Evolutionary conservation across 2,329 filamentous ascomycete genomes (phyloP), one percentile per base, ranked within the genome.

Genomic region (Epichloe scottii): DNA sequence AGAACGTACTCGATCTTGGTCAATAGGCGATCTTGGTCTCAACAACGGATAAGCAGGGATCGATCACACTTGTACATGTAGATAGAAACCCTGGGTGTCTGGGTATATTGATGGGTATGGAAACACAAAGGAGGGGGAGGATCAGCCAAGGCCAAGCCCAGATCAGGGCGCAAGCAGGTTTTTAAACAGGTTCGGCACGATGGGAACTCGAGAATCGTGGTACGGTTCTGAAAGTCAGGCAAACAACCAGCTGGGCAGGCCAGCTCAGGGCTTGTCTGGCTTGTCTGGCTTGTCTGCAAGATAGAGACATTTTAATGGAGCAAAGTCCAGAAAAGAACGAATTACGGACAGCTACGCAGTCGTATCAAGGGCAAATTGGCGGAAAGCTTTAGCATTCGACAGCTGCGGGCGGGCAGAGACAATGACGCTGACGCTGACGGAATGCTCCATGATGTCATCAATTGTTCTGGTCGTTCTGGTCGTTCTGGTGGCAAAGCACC

Each of bases 361-460:
- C 17, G 14, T n/a, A 15, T 15, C 6, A 30, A 7, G 26, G 10
- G 21, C 41, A 7, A n/a, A 15, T 21, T 35, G 45, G 15, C 33
- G 30, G 21, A n/a, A 26, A 46, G 46, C 47, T 43, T 45, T 10
- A 21, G 26, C 19, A 15, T 6, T 10, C 42, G 49, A 23, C 4
- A 14, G 50, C 17, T 26, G 38, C 23, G 33, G 47, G n/a, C 15
- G 34, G 15, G 11, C 30, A 19, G 15, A 21, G 42, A 33, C 14
- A 41, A 38, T 38, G 41, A 45, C 34, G 48, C 19, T n/a, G 19
- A 21, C 34, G 57, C 56, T 57, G 57, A 58, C 54, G 62, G 59
- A 59, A 62, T 62, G 62, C 57, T 56, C 51, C 52, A 62, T 68
- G 65, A 68, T 67, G 65, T 67, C 65, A 67, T 66, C 26, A 46